These are phyloP conservation scores for Omphalotus olearius DNA, from an alignment of 1,284 basidiomycete species.

Conservation along the genomic window DNA sequence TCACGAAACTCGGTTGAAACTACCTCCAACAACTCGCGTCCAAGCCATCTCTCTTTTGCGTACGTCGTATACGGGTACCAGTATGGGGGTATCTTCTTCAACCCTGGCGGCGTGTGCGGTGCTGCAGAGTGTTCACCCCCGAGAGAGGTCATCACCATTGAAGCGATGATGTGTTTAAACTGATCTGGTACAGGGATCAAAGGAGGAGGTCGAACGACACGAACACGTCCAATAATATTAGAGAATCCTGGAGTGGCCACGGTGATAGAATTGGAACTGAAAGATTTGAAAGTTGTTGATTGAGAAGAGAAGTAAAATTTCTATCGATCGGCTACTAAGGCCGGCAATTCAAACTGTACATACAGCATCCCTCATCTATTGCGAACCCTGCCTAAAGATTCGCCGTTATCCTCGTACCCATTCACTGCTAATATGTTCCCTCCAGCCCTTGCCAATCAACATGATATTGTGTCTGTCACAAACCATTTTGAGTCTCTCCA, in stretches of 20 bases:
- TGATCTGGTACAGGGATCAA: slow-evolving; percentile 31
- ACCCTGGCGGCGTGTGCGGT: slow-evolving; percentile 32
- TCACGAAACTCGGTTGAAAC: slow-evolving; percentile 90
- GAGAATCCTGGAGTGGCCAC: slow-evolving; percentile 9
- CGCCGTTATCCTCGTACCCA: too few relatives aligned
- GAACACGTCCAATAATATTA: slow-evolving; percentile 12
- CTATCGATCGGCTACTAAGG: too few relatives aligned
- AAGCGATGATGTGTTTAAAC: slow-evolving; percentile 48
- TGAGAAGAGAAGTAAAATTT: too few relatives aligned
- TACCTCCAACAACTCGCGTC: slow-evolving; percentile 80
- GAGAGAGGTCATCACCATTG: slow-evolving; percentile 47
- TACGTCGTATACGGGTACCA: slow-evolving; percentile 88
- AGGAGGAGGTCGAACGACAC: slow-evolving; percentile 12
- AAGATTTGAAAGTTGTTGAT: too few relatives aligned
- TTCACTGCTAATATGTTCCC: too few relatives aligned
- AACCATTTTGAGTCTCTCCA: background rate
- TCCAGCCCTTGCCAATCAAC: too few relatives aligned
- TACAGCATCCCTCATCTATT: too few relatives aligned
- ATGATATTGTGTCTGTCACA: background rate
- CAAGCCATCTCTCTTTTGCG: slow-evolving; percentile 89
- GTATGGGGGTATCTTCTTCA: slow-evolving; percentile 73
- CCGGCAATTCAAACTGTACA: too few relatives aligned
- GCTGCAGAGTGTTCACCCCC: slow-evolving; percentile 27
- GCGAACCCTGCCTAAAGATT: too few relatives aligned
- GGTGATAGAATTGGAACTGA: background rate